A percentile compares a stretch with the other conserved stretches of the same genome.
These are phyloP conservation scores for Spizellomyces sp. DNA, from an alignment of 192 early-diverging fungal species.

Conservation along the genomic window DNA sequence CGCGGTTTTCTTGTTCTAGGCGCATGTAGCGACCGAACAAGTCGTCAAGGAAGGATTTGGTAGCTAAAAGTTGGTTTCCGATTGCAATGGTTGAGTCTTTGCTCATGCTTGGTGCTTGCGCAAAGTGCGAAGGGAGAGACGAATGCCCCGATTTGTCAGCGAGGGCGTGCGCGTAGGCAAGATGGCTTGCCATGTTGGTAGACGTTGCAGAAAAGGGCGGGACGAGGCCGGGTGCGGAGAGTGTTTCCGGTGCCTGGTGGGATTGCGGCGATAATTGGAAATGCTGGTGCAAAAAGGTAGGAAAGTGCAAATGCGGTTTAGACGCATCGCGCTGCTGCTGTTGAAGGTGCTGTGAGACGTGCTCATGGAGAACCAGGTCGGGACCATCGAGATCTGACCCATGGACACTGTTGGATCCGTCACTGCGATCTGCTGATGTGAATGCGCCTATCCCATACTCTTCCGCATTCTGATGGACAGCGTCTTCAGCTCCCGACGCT, in stretches of 20 bases:
- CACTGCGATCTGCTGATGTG: slow-evolving; percentile 2
- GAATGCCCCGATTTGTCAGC: neutral
- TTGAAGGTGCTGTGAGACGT: slow-evolving; percentile 12
- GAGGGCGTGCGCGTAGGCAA: neutral
- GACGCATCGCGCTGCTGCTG: slow-evolving; percentile 5
- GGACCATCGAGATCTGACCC: neutral
- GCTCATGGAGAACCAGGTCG: slow-evolving; percentile 2
- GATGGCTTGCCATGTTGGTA: neutral
- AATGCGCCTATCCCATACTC: neutral
- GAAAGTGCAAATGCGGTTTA: slow-evolving; percentile 4
- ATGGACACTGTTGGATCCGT: neutral
- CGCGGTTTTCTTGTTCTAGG: slow-evolving; percentile 22
- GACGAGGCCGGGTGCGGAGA: neutral
- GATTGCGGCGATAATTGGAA: slow-evolving; percentile 1
- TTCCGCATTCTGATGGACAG: neutral
- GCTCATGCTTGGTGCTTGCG: neutral
- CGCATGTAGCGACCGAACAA: slow-evolving; percentile 5
- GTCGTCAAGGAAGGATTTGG: slow-evolving; percentile 21
- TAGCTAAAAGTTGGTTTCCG: slow-evolving; percentile 22
- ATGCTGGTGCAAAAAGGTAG: slow-evolving; percentile 11
- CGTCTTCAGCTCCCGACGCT: neutral
- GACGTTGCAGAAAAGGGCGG: slow-evolving; percentile 6
- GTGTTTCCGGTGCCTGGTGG: slow-evolving; percentile 9
- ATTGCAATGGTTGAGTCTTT: neutral
- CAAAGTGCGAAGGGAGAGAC: too few relatives aligned